Base-by-base conservation (phyloP, 805 yeast species). In the Ogataea glucozyma region DNA sequence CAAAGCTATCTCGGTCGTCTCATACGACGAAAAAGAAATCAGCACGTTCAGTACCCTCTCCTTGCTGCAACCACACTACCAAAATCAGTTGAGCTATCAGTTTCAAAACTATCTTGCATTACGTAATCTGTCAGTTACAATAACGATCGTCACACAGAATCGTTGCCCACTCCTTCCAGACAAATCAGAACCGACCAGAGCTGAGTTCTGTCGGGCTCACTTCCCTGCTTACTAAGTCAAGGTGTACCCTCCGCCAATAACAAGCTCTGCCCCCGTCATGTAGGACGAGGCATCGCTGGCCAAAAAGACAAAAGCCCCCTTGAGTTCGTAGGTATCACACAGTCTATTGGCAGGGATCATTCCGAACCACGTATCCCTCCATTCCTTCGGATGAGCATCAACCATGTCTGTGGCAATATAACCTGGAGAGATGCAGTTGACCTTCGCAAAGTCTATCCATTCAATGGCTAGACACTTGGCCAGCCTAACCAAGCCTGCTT, bases 221-320 rank as follows among this genome's bases (percentile, higher is more conserved):
- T n/a, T n/a, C n/a, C n/a, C n/a, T n/a, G n/a, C n/a, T n/a, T n/a
- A n/a, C 18, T 24, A 47, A 18, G 48, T 47, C 22, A 47, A 38
- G 2, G 58, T 52, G 42, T 73, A 73, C 24, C 76, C 78, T 46
- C 76, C 78, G 42, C 73, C 76, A 37, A 69, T 67, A 33, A 60
- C 56, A 32, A 72, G 53, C 48, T 73, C 78, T 32, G 72, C 60
- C 31, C 78, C 78, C 21, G 76, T 72, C 47, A 72, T 66, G 54
- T 62, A 73, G 26, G 70, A 61, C 26, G 75, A 62, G 23, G 78
- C 78, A 52, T 73, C 77, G 37, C 81, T 64, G 16, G 75, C 77
- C 51, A 73, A 63, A 57, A 70, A 73, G 38, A 73, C 60, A 57
- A 69, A 72, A n/a, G 76, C 77, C 33, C 78, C 77, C 17, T 66